Evolutionary conservation across 164 flowering plant species (phyloP).

Genomic region (Tetracentron sinense): DNA sequence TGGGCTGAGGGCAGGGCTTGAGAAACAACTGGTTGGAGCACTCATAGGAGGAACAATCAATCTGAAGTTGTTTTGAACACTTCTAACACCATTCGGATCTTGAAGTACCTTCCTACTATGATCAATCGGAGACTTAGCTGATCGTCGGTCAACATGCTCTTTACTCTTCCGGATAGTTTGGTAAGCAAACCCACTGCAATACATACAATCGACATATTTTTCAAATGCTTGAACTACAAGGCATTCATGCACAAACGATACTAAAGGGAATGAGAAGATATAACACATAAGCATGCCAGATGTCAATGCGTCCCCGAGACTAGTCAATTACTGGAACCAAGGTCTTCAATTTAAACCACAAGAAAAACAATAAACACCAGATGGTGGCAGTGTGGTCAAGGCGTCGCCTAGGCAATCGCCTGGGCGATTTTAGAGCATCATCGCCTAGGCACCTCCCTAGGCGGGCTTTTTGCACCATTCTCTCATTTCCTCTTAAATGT

Average conservation of each 20-base stretch:
- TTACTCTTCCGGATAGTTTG: conserved; percentile 14
- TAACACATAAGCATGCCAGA: neutral
- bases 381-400: too few relatives aligned
- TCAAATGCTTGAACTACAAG: neutral
- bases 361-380: too few relatives aligned
- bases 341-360: too few relatives aligned
- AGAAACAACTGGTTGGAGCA: conserved; percentile 58
- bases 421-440: too few relatives aligned
- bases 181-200: conserved; percentile 26
- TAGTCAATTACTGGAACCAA: too few relatives aligned
- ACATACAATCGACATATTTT: neutral
- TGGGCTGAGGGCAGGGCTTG: conserved; percentile 69
- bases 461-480: too few relatives aligned
- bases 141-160: conserved; percentile 15
- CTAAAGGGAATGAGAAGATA: neutral
- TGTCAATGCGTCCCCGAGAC: neutral
- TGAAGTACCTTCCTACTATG: conserved; percentile 21
- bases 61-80: conserved; percentile 19
- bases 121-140: conserved; percentile 11
- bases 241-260: neutral
- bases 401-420: too few relatives aligned
- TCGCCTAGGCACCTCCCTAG: too few relatives aligned
- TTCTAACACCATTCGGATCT: conserved; percentile 16
- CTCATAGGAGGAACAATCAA: conserved; percentile 41
- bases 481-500: too few relatives aligned